These are phyloP conservation scores for Phoma sp. DNA, from an alignment of 2,329 filamentous ascomycete species.

Conservation along the genomic window DNA sequence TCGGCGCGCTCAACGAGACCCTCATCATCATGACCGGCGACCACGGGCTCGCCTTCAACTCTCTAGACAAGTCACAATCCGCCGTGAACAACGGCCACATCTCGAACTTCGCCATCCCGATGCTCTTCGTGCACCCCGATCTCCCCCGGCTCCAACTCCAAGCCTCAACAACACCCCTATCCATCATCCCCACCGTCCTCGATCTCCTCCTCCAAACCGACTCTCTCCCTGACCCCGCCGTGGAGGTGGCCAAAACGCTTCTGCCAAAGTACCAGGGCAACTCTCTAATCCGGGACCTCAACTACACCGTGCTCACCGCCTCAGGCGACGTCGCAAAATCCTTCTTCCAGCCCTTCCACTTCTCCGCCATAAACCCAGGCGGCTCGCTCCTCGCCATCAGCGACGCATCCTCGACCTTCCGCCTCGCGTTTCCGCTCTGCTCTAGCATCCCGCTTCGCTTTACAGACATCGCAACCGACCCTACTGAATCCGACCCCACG, in stretches of 20 bases:
- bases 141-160: slow-evolving; percentile 21
- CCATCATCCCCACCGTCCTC: slow-evolving; percentile 23
- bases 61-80: slow-evolving; percentile 23
- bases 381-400: slow-evolving; percentile 24
- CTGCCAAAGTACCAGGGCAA: slow-evolving; percentile 23
- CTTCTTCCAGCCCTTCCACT: slow-evolving; percentile 26
- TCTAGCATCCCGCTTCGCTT: slow-evolving; percentile 23
- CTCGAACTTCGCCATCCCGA: slow-evolving; percentile 23
- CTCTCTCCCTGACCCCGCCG: slow-evolving; percentile 13
- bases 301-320: slow-evolving; percentile 16
- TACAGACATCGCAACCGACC: slow-evolving; percentile 18
- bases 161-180: slow-evolving; percentile 23
- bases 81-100: slow-evolving; percentile 24
- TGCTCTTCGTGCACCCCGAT: slow-evolving; percentile 23
- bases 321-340: slow-evolving; percentile 6
- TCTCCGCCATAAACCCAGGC: slow-evolving; percentile 25
- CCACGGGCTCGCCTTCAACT: slow-evolving; percentile 22
- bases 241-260: slow-evolving; percentile 6
- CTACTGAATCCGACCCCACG: slow-evolving; percentile 16
- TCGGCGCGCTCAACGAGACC: slow-evolving; percentile 21
- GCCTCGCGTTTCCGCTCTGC: slow-evolving; percentile 22
- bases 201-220: slow-evolving; percentile 21
- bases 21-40: slow-evolving; percentile 25
- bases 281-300: slow-evolving; percentile 18
- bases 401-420: slow-evolving; percentile 21